These are phyloP conservation scores for Triglochin maritima DNA, from an alignment of 106 monocot genomes.

Conservation along the genomic window DNA sequence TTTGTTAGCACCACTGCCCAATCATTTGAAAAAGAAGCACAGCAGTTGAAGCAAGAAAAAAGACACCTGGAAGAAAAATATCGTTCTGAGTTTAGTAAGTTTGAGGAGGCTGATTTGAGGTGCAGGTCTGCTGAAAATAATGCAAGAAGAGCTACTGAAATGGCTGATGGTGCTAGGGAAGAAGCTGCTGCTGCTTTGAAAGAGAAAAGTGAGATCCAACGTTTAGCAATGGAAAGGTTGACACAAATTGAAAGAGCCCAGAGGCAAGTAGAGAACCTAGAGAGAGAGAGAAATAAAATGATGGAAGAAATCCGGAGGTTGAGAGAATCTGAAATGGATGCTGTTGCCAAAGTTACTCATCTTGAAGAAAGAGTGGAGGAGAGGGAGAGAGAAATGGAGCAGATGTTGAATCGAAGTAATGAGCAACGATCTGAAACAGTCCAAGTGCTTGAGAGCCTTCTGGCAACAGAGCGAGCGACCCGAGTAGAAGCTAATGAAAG, in stretches of 20 bases:
- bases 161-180: conserved; percentile 60
- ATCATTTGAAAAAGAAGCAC: conserved; percentile 50
- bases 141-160: conserved; percentile 55
- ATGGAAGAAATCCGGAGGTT: conserved; percentile 38
- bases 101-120: conserved; percentile 62
- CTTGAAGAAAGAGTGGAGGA: conserved; percentile 68
- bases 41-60: conserved; percentile 76
- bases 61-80: conserved; percentile 75
- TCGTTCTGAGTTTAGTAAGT: conserved; percentile 61
- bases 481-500: conserved; percentile 70
- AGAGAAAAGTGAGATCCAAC: conserved; percentile 72
- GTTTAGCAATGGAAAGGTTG: conserved; percentile 66
- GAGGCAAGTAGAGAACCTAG: conserved; percentile 53
- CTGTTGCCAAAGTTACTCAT: conserved; percentile 37
- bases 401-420: conserved; percentile 62
- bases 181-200: conserved; percentile 59
- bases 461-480: conserved; percentile 68
- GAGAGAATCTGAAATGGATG: conserved; percentile 42
- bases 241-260: conserved; percentile 59
- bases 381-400: conserved; percentile 77
- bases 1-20: conserved; percentile 33
- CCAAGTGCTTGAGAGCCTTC: conserved; percentile 77
- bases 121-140: conserved; percentile 68
- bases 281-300: conserved; percentile 45
- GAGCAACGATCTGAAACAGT: conserved; percentile 93